Conservation (phyloP, 2,329 filamentous ascomycete species). For the Ilyonectria sp. region DNA sequence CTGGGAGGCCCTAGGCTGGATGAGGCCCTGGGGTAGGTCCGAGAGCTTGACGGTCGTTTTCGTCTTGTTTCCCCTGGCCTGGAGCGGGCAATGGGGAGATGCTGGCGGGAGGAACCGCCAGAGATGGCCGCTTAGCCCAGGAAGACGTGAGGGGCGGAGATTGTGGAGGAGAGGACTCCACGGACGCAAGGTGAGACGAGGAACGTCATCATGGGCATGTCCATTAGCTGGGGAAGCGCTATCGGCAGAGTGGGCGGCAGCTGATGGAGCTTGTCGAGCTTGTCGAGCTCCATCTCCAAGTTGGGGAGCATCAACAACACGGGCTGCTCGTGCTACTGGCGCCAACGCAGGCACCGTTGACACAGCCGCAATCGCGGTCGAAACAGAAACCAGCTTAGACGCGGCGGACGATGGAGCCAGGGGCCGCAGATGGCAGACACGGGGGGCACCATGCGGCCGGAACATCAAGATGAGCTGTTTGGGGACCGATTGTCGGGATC, state of each 20-base stretch:
- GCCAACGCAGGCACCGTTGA: slow-evolving; percentile 13
- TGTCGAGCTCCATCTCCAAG: slow-evolving; percentile 10
- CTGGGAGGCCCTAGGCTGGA: slow-evolving; percentile 43
- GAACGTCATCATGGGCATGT: slow-evolving; percentile 25
- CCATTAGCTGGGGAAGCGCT: slow-evolving; percentile 17
- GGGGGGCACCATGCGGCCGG: slow-evolving; percentile 46
- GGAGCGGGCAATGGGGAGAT: slow-evolving; percentile 40
- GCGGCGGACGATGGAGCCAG: slow-evolving; percentile 35
- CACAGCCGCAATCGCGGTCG: slow-evolving; percentile 21
- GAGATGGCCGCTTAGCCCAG: slow-evolving; percentile 28
- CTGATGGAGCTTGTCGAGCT: not conserved
- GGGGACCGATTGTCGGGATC: slow-evolving; percentile 28
- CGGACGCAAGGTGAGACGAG: slow-evolving; percentile 21
- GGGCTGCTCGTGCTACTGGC: slow-evolving; percentile 2
- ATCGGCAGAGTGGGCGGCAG: not conserved
- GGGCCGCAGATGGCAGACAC: slow-evolving; percentile 48
- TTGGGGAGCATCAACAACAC: slow-evolving; percentile 18
- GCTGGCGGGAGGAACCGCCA: slow-evolving; percentile 40
- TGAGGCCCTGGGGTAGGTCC: slow-evolving; percentile 70
- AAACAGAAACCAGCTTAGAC: slow-evolving; percentile 24
- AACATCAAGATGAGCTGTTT: slow-evolving; percentile 47
- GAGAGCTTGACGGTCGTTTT: slow-evolving; percentile 67
- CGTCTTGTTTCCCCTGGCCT: slow-evolving; percentile 67
- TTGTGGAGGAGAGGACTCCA: slow-evolving; percentile 16
- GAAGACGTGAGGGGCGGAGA: slow-evolving; percentile 22